phyloP scores from a whole-genome alignment of 2,329 filamentous ascomycete species.

The Cadophora sp. region DNA sequence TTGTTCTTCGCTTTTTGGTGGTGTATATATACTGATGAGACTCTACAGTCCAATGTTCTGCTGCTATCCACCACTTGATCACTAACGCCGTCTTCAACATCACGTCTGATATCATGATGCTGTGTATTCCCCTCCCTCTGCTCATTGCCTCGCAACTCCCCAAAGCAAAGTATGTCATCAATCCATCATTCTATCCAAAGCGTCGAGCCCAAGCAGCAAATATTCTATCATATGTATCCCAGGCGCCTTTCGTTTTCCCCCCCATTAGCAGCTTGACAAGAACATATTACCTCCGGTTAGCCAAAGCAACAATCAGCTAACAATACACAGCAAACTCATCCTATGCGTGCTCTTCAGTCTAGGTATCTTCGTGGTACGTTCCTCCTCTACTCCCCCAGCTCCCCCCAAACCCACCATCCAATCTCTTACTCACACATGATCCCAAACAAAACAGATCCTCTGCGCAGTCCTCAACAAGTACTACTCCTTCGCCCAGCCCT shows the following conservation, averaged over 20 bases:
- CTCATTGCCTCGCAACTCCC: slow-evolving; percentile 53
- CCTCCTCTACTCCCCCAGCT: too few species aligned
- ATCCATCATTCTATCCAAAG: slow-evolving; percentile 1
- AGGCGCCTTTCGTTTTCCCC: background rate
- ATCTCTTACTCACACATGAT: too few species aligned
- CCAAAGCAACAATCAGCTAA: slow-evolving; percentile 40
- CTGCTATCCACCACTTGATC: slow-evolving; percentile 62
- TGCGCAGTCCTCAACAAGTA: slow-evolving; percentile 58
- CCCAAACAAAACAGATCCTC: slow-evolving; percentile 53
- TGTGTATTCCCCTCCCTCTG: slow-evolving; percentile 62
- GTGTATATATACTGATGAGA: slow-evolving; percentile 2
- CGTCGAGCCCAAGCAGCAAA: background rate
- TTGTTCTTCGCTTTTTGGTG: too few species aligned
- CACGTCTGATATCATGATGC: slow-evolving; percentile 64
- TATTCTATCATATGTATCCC: background rate
- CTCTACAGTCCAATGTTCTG: slow-evolving; percentile 59
- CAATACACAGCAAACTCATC: slow-evolving; percentile 58
- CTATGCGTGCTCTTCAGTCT: slow-evolving; percentile 55
- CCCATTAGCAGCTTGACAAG: background rate
- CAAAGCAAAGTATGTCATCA: slow-evolving; percentile 35
- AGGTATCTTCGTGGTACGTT: slow-evolving; percentile 55
- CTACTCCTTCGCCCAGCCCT: slow-evolving; percentile 50
- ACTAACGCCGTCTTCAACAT: slow-evolving; percentile 66
- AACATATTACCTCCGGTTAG: background rate
- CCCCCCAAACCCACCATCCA: too few species aligned